Conservation (phyloP, 73 alveolate genomes). For the Paramecium primaurelia region DNA sequence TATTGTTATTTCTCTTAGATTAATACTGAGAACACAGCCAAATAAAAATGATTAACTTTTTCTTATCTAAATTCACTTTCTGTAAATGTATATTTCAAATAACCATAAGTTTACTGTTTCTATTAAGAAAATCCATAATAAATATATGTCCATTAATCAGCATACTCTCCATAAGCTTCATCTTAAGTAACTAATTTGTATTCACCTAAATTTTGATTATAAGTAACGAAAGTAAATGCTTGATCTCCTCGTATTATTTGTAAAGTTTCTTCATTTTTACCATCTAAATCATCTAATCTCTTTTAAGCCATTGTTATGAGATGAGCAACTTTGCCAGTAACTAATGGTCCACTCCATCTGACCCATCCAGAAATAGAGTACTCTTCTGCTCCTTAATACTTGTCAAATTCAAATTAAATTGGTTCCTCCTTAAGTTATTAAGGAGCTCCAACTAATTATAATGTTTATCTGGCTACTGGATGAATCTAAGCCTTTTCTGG, state of each 20-base stretch:
- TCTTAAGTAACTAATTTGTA: not conserved
- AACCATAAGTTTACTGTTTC: not conserved
- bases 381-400: conserved; percentile 41
- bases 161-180: conserved; percentile 7
- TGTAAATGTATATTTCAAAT: conserved; percentile 26
- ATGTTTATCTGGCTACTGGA: conserved; percentile 29
- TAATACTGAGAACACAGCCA: too few species aligned
- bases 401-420: not conserved
- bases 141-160: conserved; percentile 38
- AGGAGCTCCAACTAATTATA: not conserved
- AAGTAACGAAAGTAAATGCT: not conserved
- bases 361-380: conserved; percentile 41
- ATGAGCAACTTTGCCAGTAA: conserved; percentile 18
- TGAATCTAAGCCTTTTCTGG: conserved; percentile 40
- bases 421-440: not conserved
- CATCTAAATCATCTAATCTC: conserved; percentile 31
- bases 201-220: not conserved
- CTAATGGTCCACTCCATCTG: conserved; percentile 29
- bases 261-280: conserved; percentile 5
- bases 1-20: too few species aligned
- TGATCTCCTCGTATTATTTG: not conserved
- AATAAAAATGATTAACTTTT: too few species aligned
- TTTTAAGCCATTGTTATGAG: not conserved
- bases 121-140: conserved; percentile 13
- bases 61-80: too few species aligned